Evolutionary conservation across 805 yeast species (phyloP).

Genomic region (Suhomyces xylopsoci): DNA sequence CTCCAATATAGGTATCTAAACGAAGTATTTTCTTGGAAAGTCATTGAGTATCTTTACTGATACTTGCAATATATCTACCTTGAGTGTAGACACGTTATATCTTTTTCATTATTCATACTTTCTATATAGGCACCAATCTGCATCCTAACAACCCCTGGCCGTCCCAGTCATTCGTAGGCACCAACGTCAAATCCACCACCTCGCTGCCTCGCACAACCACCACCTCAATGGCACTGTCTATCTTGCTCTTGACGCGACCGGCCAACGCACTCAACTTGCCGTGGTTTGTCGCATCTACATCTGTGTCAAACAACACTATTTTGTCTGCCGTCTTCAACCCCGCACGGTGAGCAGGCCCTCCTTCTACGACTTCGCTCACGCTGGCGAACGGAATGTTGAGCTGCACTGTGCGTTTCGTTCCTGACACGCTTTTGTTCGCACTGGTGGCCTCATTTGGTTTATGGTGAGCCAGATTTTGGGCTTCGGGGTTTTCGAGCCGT

Average conservation of each 20-base stretch:
- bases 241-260: constrained; percentile 38
- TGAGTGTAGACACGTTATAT: neutral
- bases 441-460: neutral
- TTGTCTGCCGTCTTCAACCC: constrained; percentile 58
- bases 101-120: neutral
- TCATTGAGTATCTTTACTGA: too few species aligned
- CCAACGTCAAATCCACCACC: constrained; percentile 17
- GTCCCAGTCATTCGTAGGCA: constrained; percentile 55
- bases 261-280: constrained; percentile 46
- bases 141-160: constrained; percentile 74
- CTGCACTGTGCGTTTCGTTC: neutral
- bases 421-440: neutral
- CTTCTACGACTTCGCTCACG: constrained; percentile 46
- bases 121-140: constrained; percentile 44
- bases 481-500: neutral
- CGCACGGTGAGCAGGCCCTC: constrained; percentile 53
- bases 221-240: constrained; percentile 25
- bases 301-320: constrained; percentile 50
- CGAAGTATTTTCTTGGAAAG: too few species aligned
- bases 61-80: too few species aligned
- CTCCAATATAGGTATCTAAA: too few species aligned
- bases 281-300: constrained; percentile 55
- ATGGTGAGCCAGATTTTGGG: neutral
- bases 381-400: constrained; percentile 49
- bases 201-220: constrained; percentile 29